Conservation (phyloP, 768 basidiomycete species). For the Auriscalpium microsporum region DNA sequence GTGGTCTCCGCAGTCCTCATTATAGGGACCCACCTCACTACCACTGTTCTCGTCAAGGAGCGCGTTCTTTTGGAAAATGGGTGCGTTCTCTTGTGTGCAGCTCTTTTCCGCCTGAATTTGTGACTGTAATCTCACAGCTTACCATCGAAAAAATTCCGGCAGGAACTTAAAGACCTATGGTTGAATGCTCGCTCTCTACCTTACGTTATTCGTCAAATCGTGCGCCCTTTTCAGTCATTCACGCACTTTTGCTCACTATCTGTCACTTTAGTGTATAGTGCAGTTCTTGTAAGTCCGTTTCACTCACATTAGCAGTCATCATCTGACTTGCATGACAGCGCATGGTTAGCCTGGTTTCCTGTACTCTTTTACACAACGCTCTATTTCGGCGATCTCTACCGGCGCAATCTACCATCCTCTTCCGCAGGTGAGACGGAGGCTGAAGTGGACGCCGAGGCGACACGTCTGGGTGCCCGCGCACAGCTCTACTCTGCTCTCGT, state of each 20-base stretch:
- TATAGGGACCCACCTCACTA: slow-evolving; percentile 53
- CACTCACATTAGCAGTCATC: not conserved
- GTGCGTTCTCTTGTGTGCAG: not conserved
- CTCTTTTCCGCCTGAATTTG: not conserved
- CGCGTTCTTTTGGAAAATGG: slow-evolving; percentile 48
- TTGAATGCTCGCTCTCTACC: slow-evolving; percentile 47
- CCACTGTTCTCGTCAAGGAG: slow-evolving; percentile 59
- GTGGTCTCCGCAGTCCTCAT: slow-evolving; percentile 66
- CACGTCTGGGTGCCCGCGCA: slow-evolving; percentile 76
- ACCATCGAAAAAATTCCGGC: slow-evolving; percentile 25
- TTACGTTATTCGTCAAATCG: slow-evolving; percentile 35
- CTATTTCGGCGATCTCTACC: slow-evolving; percentile 85
- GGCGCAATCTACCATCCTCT: slow-evolving; percentile 30
- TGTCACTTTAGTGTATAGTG: slow-evolving; percentile 49
- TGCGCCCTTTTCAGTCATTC: slow-evolving; percentile 22
- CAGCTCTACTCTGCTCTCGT: slow-evolving; percentile 72
- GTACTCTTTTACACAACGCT: slow-evolving; percentile 81
- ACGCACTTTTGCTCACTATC: not conserved
- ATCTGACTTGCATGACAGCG: slow-evolving; percentile 30
- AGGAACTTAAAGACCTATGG: slow-evolving; percentile 62
- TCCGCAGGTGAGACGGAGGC: slow-evolving; percentile 21
- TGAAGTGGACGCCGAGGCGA: slow-evolving; percentile 54
- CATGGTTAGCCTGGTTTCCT: slow-evolving; percentile 91
- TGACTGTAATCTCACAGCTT: slow-evolving; percentile 8
- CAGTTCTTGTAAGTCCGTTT: slow-evolving; percentile 64